Percentiles rank a stretch among this genome's conserved stretches.
Conservation (phyloP, 2,329 filamentous ascomycete genomes). For the Aspergillus sp. region DNA sequence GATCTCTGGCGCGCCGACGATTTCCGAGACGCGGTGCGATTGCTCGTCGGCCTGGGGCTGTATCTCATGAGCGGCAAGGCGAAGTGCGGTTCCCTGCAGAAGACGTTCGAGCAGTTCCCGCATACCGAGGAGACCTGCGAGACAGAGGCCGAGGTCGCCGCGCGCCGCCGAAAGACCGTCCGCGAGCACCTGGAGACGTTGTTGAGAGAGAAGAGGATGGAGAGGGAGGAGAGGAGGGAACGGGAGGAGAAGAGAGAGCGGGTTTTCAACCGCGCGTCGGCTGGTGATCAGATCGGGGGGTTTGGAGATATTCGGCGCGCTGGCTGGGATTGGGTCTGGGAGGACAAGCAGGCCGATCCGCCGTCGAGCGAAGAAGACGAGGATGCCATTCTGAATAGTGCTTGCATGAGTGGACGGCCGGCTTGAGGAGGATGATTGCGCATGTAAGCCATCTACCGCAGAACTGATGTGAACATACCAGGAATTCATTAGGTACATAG, state of each 20-base stretch:
- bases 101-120: conserved; percentile 12
- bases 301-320: conserved; percentile 8
- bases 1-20: conserved; percentile 17
- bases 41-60: conserved; percentile 13
- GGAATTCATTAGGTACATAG: not conserved
- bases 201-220: conserved; percentile 7
- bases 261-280: conserved; percentile 1
- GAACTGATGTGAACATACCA: too few relatives aligned
- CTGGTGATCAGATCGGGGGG: conserved; percentile 7
- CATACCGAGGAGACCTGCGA: conserved; percentile 6
- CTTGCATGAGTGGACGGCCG: not conserved
- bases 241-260: conserved; percentile 5
- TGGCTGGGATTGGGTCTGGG: conserved; percentile 18
- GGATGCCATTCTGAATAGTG: not conserved
- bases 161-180: conserved; percentile 1
- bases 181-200: conserved; percentile 7
- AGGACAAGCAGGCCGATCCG: conserved; percentile 6
- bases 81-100: conserved; percentile 14
- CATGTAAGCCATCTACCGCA: too few relatives aligned
- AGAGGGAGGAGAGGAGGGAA: conserved; percentile 4
- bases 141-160: conserved; percentile 4
- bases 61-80: conserved; percentile 22
- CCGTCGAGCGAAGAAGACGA: not conserved
- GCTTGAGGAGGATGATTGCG: not conserved
- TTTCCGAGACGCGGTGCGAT: conserved; percentile 10